Evolutionary conservation across 2,329 filamentous ascomycete genomes (phyloP).

Genomic region (Exophiala mesophila): DNA sequence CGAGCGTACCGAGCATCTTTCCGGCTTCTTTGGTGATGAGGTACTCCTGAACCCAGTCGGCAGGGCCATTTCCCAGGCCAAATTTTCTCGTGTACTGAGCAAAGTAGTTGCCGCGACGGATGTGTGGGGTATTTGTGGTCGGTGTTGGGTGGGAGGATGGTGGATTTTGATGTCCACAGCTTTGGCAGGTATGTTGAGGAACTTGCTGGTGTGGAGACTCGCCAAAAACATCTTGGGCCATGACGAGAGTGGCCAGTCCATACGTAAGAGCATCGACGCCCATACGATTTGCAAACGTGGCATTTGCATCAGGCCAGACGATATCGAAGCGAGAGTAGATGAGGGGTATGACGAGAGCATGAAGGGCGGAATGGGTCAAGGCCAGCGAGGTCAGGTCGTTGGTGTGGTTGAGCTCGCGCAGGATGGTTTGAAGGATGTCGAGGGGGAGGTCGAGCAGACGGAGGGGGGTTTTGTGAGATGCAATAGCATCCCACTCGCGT

Average conservation of each 20-base stretch:
- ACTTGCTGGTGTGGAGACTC: conserved; percentile 41
- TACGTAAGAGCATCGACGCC: conserved; percentile 80
- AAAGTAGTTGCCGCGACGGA: conserved; percentile 65
- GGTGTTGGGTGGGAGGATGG: conserved; percentile 15
- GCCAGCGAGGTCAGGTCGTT: conserved; percentile 77
- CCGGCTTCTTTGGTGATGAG: conserved; percentile 76
- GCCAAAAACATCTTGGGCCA: conserved; percentile 61
- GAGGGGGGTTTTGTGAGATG: conserved; percentile 51
- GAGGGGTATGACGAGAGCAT: conserved; percentile 67
- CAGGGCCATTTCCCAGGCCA: conserved; percentile 74
- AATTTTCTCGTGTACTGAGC: conserved; percentile 76
- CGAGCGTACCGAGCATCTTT: conserved; percentile 82
- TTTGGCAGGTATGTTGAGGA: conserved; percentile 14
- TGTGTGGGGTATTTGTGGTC: no score
- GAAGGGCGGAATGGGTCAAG: conserved; percentile 70
- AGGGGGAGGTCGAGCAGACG: conserved; percentile 69
- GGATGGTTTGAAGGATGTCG: conserved; percentile 71
- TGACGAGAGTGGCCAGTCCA: conserved; percentile 72
- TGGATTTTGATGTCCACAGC: conserved; percentile 33
- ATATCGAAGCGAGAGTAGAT: conserved; percentile 86
- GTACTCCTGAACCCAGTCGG: conserved; percentile 75
- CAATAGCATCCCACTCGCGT: conserved; percentile 23
- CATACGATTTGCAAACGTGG: conserved; percentile 59
- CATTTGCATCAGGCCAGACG: conserved; percentile 72
- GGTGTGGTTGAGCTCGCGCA: conserved; percentile 75